Evolutionary conservation across 2,329 filamentous ascomycete genomes (phyloP), one percentile per base, ranked within the genome.

Genomic region (Boeremia exigua): DNA sequence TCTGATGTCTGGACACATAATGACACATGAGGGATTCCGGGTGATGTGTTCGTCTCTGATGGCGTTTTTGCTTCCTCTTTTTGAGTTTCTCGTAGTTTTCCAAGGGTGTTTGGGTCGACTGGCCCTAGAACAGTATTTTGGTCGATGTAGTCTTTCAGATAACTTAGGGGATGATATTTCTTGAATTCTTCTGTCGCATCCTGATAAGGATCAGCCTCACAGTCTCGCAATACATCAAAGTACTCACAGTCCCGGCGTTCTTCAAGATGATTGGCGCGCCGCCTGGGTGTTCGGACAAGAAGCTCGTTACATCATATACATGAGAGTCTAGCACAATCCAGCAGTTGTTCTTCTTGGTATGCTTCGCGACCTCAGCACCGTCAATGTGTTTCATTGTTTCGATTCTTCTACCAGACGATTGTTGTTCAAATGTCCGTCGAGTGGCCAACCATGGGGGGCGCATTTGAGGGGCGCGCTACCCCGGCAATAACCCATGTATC

Each of bases 251-350:
- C 80, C 84, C 82, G 38, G 76, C 80, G 43, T 74, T 66, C 56
- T 66, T 72, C 57, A 75, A 56, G 17, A 75, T 64, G 3, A 74
- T 72, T 1, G 68, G 62, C n/a, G 84, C 75, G 19, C 86, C 86
- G n/a, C 86, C 85, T 3, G 86, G 85, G 70, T 88, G 86, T 45
- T 85, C 78, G 7, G 80, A 79, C 5, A 85, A 77, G 67, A 91
- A 90, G 12, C 82, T 79, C 4, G 85, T 87, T 29, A 91, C 75
- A 70, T 91, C 84, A 76, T 87, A 90, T 5, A 90, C 86, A 60
- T 84, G 83, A 32, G 82, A 83, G 67, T 90, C 83, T 8, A 91
- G 81, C 6, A 89, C 86, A 45, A 90, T 83, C 88, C 88, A 91
- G 62, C 78, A 80, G 7, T 68, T 69, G 9, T 72, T 68, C 43